These are phyloP conservation scores for Eurotiales sp. DNA, from an alignment of 2,329 filamentous ascomycete genomes.

Conservation along the genomic window DNA sequence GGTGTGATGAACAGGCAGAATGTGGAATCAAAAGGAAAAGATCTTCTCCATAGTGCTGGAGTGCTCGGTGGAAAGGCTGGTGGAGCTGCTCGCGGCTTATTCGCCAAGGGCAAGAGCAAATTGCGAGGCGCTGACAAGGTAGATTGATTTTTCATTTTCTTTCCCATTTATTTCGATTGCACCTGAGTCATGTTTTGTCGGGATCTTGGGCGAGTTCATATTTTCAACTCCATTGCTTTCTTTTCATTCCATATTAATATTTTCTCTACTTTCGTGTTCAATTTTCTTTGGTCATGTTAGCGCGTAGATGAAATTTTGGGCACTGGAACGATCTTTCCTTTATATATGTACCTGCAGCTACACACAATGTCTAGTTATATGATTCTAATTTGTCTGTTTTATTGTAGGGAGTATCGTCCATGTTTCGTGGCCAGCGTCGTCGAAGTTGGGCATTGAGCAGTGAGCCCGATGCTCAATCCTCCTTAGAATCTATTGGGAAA, in stretches of 20 bases:
- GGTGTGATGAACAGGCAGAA: conserved; percentile 53
- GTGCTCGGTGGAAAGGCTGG: conserved; percentile 64
- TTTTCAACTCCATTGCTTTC: conserved; percentile 5
- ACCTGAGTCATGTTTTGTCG: neutral
- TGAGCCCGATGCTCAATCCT: neutral
- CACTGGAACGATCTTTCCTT: conserved; percentile 1
- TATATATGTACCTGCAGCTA: conserved; percentile 17
- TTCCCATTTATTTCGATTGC: neutral
- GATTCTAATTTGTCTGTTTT: conserved; percentile 16
- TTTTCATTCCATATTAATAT: conserved; percentile 2
- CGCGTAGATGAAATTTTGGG: conserved; percentile 10
- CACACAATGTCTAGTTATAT: conserved; percentile 10
- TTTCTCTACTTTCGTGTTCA: neutral
- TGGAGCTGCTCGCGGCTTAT: conserved; percentile 79
- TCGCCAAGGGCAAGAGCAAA: conserved; percentile 86
- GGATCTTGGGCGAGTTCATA: neutral
- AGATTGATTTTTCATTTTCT: conserved; percentile 58
- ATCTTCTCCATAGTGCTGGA: conserved; percentile 79
- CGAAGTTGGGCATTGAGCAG: conserved; percentile 4
- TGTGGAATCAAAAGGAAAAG: conserved; percentile 81
- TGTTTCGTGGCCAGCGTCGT: conserved; percentile 11
- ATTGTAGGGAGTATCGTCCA: conserved; percentile 17
- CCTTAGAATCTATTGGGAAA: conserved; percentile 5
- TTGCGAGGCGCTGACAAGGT: conserved; percentile 74
- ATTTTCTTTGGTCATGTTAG: conserved; percentile 7